Percentiles rank a stretch among this genome's conserved stretches.
Evolutionary conservation across 2,329 filamentous ascomycete species (phyloP).

Genomic region (Helicocarpus griseus): DNA sequence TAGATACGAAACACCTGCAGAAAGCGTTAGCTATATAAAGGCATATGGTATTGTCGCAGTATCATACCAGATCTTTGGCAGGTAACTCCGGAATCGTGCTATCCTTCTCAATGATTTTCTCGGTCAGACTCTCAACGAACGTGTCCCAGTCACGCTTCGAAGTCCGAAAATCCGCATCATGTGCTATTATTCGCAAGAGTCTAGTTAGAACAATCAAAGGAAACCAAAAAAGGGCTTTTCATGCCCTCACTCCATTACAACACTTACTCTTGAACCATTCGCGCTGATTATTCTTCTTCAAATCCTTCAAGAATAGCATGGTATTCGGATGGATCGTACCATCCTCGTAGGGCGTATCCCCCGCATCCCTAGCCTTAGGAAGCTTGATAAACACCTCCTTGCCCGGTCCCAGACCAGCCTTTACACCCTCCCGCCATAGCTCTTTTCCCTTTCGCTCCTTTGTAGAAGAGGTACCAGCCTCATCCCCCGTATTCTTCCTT

Average conservation of each 20-base stretch:
- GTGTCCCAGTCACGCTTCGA: slow-evolving; percentile 72
- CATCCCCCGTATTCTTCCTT: slow-evolving; percentile 7
- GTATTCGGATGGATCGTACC: slow-evolving; percentile 55
- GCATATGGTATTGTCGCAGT: background rate
- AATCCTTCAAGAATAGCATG: slow-evolving; percentile 49
- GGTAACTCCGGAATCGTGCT: slow-evolving; percentile 79
- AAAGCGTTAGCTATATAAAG: slow-evolving; percentile 6
- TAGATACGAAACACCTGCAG: slow-evolving; percentile 70
- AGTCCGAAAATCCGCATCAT: slow-evolving; percentile 69
- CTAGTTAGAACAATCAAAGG: background rate
- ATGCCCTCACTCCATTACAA: background rate
- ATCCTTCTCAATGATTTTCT: slow-evolving; percentile 62
- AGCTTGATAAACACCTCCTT: slow-evolving; percentile 54
- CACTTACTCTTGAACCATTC: slow-evolving; percentile 53
- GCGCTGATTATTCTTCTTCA: slow-evolving; percentile 52
- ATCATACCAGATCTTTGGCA: slow-evolving; percentile 62
- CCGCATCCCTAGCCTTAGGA: slow-evolving; percentile 51
- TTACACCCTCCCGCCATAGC: slow-evolving; percentile 48
- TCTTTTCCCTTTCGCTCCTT: slow-evolving; percentile 34
- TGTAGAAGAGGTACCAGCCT: background rate
- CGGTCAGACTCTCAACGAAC: slow-evolving; percentile 63
- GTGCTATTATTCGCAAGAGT: slow-evolving; percentile 41
- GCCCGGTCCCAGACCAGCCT: slow-evolving; percentile 46
- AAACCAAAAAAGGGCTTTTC: background rate
- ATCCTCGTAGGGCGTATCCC: slow-evolving; percentile 48